Base-by-base conservation (phyloP, 129 eudicot genomes). In the Solidago caesia region DNA sequence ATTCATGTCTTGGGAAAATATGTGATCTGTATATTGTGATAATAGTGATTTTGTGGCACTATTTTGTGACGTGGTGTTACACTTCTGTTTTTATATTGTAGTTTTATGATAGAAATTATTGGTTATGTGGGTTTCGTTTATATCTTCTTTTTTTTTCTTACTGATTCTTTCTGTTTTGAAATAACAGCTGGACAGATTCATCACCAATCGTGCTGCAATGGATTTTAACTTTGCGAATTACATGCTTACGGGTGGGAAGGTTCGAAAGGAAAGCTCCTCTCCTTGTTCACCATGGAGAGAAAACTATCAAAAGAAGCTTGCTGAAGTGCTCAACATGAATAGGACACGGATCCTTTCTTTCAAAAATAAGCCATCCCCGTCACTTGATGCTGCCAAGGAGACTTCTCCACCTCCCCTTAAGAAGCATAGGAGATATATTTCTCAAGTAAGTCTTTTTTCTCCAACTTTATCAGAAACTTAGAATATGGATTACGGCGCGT, bases 181-280 rank as follows among this genome's bases (percentile, higher is more conserved):
- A 27, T 29, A 9, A 41, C 83, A 89, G 95, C 75, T 86, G 84
- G 95, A 89, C 72, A 80, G 91, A 56, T 89, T 89, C 77, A 89
- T 89, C 41, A 91, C 95, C 5, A 89, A 89, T 73, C 84, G 95
- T 5, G 76, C 91, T n/a, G 95, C 91, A 5, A 89, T 86, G 85
- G 89, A 89, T 72, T 85, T 89, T 12, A 89, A 84, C 63, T 89
- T 27, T 55, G 95, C 95, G 2, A 87, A 79, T 65, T 83, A 69
- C 80, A 86, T 88, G 89, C 86, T 88, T 57, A 77, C 79, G 6
- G 86, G 82, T 25, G 84, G 83, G 39, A 82, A 78, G 55, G 76
- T 49, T 56, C 75, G 45, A 62, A 85, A 81, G 47, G 79, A 73
- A 70, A 78, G 58, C 51, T 10, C 73, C 13, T 68, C 55, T 13